These are phyloP conservation scores for Phyllosticta capitalensis DNA, from an alignment of 2,329 filamentous ascomycete genomes.

Conservation along the genomic window DNA sequence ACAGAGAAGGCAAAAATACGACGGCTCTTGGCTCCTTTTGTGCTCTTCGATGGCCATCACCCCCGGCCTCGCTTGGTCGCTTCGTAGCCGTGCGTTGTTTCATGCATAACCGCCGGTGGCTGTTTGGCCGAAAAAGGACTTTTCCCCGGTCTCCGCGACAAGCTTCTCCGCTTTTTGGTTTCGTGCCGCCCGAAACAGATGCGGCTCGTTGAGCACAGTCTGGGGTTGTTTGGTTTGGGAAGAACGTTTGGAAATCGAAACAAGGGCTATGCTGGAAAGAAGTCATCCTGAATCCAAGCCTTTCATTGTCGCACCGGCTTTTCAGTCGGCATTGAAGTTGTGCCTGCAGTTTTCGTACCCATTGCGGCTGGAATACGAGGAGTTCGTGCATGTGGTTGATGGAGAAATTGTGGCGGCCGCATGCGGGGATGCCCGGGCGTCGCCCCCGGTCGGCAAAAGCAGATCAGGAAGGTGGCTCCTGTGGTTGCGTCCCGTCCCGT, in stretches of 20 bases:
- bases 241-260: no score
- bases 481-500: neutral
- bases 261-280: neutral
- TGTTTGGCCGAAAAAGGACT: neutral
- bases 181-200: neutral
- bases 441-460: neutral
- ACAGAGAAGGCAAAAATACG: neutral
- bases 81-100: neutral
- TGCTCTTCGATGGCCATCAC: neutral
- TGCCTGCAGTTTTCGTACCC: no score
- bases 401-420: neutral
- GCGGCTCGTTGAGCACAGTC: neutral
- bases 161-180: neutral
- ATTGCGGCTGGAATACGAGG: neutral
- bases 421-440: neutral
- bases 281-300: no score
- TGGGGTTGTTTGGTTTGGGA: no score
- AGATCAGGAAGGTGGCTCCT: neutral
- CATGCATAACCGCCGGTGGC: neutral
- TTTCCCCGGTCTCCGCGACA: neutral
- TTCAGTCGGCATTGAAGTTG: no score
- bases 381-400: neutral
- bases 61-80: neutral
- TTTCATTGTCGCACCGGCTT: no score
- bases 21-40: neutral